These are phyloP conservation scores for Takakia lepidozioides DNA, from an alignment of 225 moss, liverwort and hornwort species.

Conservation along the genomic window DNA sequence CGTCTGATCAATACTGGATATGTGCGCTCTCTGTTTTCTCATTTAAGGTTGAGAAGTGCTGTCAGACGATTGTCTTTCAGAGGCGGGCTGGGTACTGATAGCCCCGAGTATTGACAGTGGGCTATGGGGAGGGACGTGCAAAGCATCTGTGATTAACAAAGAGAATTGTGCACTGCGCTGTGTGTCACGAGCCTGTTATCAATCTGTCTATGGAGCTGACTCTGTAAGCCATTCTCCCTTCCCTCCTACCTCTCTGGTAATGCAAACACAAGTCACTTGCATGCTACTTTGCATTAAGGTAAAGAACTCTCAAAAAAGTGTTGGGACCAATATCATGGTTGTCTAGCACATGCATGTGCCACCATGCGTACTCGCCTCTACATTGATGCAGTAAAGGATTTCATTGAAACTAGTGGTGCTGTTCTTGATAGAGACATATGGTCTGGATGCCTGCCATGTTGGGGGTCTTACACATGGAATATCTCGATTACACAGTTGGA, in stretches of 20 bases:
- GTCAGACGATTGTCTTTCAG: slow-evolving; percentile 9
- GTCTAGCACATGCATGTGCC: not conserved
- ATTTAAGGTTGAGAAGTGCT: slow-evolving; percentile 32
- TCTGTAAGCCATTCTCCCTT: slow-evolving; percentile 29
- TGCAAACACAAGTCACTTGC: not conserved
- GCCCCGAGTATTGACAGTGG: too few relatives aligned
- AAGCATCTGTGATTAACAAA: slow-evolving; percentile 26
- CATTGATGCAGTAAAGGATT: not conserved
- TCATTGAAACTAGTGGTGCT: not conserved
- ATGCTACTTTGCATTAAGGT: not conserved
- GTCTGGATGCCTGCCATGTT: not conserved
- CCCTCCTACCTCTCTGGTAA: too few relatives aligned
- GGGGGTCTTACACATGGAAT: not conserved
- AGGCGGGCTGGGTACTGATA: slow-evolving; percentile 6
- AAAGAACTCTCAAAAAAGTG: not conserved
- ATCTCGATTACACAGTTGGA: slow-evolving; percentile 51
- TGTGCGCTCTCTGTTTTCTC: too few relatives aligned
- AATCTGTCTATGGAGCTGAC: slow-evolving; percentile 58
- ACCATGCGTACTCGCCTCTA: not conserved
- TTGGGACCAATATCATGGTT: not conserved
- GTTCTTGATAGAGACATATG: not conserved
- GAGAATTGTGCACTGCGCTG: slow-evolving; percentile 85
- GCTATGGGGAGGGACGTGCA: slow-evolving; percentile 35
- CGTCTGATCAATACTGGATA: too few relatives aligned
- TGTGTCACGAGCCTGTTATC: slow-evolving; percentile 61